Base-by-base conservation (phyloP, 768 basidiomycete species). In the Cantharellus cinnabarinus region DNA sequence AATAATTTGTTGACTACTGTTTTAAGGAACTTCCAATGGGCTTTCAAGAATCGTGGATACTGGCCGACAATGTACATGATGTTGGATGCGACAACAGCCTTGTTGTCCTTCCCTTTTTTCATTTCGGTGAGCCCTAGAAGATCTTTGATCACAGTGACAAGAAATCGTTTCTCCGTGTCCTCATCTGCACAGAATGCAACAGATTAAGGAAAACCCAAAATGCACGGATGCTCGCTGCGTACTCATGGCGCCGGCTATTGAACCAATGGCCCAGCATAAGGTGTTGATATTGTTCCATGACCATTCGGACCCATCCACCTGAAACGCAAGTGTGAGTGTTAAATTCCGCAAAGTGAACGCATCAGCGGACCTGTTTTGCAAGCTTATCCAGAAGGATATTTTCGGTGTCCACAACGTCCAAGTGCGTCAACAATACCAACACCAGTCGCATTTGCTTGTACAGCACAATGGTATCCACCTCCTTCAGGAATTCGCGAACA, bases 1-100 rank as follows among this genome's bases (percentile, higher is more conserved):
- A 98, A 99, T 4, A 98, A 76, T 71, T 99, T 99, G 74, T 98
- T 99, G 63, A 99, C 94, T 58, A 99, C 95, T 2, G 95, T 98
- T 76, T 99, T 99, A 68, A 99, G 74, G 79, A 99, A 99, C 73
- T 98, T 99, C 95, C 95, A 99, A 70, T 99, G 95, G 15, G 95
- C 95, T 70, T 97, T 98, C 67, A 99, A 80, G 81, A 98, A 99
- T 41, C 95, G 83, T 51, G 95, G 95, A 68, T 99, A 99, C 72
- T 99, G 95, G 56, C 95, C 95, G 63, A 99, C 95, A 67, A 97
- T 99, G 70, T 99, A 99, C 88, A 90, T 90, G 69, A 90, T 90
- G 66, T 90, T 85, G 37, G 88, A 89, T 4, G 89, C 89, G 64
- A 98, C 94, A 63, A 98, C 91, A 2, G 95, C 95, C 69, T 99